Conservation (phyloP, 2,329 filamentous ascomycete species). For the Rhytidhysteron rufulum region DNA sequence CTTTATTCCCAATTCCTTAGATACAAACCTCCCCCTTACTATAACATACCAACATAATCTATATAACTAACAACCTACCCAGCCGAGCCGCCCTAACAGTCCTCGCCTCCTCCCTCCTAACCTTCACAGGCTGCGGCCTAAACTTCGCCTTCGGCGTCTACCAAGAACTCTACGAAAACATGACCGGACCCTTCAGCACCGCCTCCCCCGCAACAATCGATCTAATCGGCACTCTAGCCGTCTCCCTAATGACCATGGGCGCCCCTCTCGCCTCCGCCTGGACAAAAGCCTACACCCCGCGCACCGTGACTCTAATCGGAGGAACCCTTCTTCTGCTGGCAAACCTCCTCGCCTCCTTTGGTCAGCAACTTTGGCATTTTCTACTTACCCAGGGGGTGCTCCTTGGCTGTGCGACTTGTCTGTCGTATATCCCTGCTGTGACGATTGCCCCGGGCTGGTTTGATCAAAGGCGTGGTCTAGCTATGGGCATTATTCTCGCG, state of each 20-base stretch:
- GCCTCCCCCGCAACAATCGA: constrained; percentile 36
- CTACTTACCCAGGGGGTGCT: constrained; percentile 32
- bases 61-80: too few species aligned
- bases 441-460: constrained; percentile 40
- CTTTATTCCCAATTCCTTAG: too few species aligned
- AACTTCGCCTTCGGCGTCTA: constrained; percentile 41
- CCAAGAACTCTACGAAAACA: constrained; percentile 36
- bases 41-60: too few species aligned
- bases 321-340: constrained; percentile 2
- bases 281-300: constrained; percentile 6
- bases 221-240: constrained; percentile 15
- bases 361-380: constrained; percentile 8
- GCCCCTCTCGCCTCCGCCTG: constrained; percentile 6
- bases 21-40: too few species aligned
- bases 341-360: constrained; percentile 6
- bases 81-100: constrained; percentile 2
- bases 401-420: constrained; percentile 35
- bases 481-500: constrained; percentile 37
- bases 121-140: constrained; percentile 35
- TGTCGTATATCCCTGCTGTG: constrained; percentile 38
- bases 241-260: constrained; percentile 8
- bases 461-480: constrained; percentile 30
- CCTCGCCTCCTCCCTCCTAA: constrained; percentile 22
- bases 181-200: constrained; percentile 34
- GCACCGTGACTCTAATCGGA: constrained; percentile 4